Evolutionary conservation across 352 stramenopile species (phyloP), one percentile per base, ranked within the genome.

Genomic region (Phytopythium ostracodes): DNA sequence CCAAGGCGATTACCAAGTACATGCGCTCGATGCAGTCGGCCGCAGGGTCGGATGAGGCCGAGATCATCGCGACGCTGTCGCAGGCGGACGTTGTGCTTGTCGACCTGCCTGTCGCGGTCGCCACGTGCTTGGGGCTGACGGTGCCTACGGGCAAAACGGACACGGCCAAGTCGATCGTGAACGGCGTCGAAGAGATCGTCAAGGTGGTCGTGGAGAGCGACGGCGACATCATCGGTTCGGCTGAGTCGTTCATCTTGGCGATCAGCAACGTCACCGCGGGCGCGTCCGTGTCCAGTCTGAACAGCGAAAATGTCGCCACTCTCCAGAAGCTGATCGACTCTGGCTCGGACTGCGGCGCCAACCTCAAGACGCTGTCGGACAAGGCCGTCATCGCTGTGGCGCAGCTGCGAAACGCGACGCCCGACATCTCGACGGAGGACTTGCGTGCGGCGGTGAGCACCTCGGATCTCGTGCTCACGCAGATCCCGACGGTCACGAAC

Each of bases 91-190:
- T 59, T 22, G 53, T 59, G 35, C 53, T 59, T 10, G 53, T 59
- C 15, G 53, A 91, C 60, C 56, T 91, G 4, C 81, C 81, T 0
- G 61, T 70, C 22, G 77, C 76, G 0, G 81, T 91, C n/a, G 64
- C 71, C 17, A 74, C 68, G 12, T 91, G 81, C 36, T 52, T 78
- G n/a, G 79, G 77, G 7, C 17, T 59, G 33, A 40, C 29, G 5
- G 53, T 59, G 10, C 53, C 53, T 4, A 59, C 53, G 0, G 53
- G 49, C 22, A 59, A 9, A 14, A 49, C 33, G 0, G 22, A 49
- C 22, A 59, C 36, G 35, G 53, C 53, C 53, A 47, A 44, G 35
- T 47, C 33, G 10, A 49, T 59, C 33, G 18, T 59, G 6, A 47
- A 47, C 35, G 53, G 53, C 22, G 53, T 33, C 35, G 53, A 59